Evolutionary conservation across 2,329 filamentous ascomycete species (phyloP), one percentile per base, ranked within the genome.

Genomic region (Cladosporium oxysporum): DNA sequence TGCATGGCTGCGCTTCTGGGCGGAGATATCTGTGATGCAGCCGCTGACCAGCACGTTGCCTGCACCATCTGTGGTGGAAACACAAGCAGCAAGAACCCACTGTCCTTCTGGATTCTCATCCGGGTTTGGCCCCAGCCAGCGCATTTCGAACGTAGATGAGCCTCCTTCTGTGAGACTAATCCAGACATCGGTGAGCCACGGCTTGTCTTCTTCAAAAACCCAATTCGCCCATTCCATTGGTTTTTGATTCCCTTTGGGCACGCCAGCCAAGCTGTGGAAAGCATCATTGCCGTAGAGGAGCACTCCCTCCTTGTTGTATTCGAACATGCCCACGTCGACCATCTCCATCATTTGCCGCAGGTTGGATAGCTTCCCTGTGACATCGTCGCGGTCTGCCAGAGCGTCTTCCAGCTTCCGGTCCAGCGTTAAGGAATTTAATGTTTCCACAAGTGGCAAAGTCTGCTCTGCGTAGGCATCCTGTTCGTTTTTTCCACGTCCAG

Each of bases 21-120:
- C 66, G 31, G 69, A 62, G 21, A 74, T 72, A 41, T 74, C 69
- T 10, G 71, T 72, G 26, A 69, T 66, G 57, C 71, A 74, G 12
- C 72, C 72, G 35, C 62, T 68, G 18, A 74, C 58, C n/a, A 60
- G 66, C 47, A 72, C 58, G 2, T 69, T 59, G 5, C 71, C 71
- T 7, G 65, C 29, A 10, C 58, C 50, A 18, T 71, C 69, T 21
- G 55, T 59, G 2, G 68, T 67, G 14, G 71, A 67, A 1, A 71
- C 67, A 55, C 69, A 69, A 3, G 70, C 69, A 14, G 71, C 71
- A 6, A 65, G 52, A 1, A 72, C 69, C 71, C 71, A 72, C 31
- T 68, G 66, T 5, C 71, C 71, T 23, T 68, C 65, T 1, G 50
- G 33, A 16, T 68, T 64, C 12, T 70, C 52, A 21, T 63, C 61